Conservation (phyloP, 2,329 filamentous ascomycete genomes). For the Penicillium sclerotigenum region DNA sequence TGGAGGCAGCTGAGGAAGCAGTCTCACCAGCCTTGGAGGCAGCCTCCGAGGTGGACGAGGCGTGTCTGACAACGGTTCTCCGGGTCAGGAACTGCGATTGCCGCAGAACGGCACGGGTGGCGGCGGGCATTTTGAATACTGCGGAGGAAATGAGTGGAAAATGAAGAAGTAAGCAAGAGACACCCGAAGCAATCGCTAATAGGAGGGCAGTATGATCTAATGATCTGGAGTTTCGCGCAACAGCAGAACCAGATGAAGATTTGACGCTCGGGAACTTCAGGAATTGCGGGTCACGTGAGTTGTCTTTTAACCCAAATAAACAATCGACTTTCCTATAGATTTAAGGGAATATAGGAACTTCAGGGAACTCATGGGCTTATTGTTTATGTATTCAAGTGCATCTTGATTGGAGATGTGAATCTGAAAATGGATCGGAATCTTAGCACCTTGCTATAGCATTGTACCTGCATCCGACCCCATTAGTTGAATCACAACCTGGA, state of each 20-base stretch:
- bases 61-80: conserved; percentile 46
- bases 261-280: conserved; percentile 44
- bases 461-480: neutral
- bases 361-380: neutral
- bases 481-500: neutral
- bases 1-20: conserved; percentile 46
- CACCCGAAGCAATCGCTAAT: conserved; percentile 29
- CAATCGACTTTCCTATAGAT: neutral
- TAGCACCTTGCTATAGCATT: neutral
- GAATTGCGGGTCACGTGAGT: conserved; percentile 32
- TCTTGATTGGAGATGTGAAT: neutral
- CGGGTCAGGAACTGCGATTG: conserved; percentile 49
- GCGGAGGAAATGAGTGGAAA: conserved; percentile 26
- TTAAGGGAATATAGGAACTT: neutral
- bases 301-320: neutral
- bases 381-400: neutral
- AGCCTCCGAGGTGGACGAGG: conserved; percentile 47
- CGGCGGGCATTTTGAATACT: conserved; percentile 44
- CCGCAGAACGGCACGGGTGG: conserved; percentile 46
- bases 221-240: conserved; percentile 39
- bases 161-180: conserved; percentile 27
- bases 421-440: neutral
- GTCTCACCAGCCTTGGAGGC: conserved; percentile 47
- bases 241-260: conserved; percentile 39
- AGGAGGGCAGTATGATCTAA: conserved; percentile 38